These are phyloP conservation scores for Carex kokanica DNA, from an alignment of 176 grass and related monocot species.

Conservation along the genomic window DNA sequence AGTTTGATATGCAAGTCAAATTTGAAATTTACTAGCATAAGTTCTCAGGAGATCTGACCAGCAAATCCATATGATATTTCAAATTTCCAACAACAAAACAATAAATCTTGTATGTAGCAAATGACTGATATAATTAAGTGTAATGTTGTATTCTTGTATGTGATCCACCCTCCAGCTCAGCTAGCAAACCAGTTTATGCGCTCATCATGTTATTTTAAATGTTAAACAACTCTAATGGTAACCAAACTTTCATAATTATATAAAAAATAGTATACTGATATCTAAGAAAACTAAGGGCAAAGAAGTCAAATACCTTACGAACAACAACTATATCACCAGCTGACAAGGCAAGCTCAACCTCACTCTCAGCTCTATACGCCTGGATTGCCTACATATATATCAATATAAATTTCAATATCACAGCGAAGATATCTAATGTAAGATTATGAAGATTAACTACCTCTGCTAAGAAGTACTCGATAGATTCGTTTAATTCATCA, in stretches of 20 bases:
- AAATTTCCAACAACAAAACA: not conserved
- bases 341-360: conserved; percentile 79
- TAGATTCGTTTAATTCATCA: conserved; percentile 46
- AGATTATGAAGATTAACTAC: conserved; percentile 27
- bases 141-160: not conserved
- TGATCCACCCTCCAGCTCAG: not conserved
- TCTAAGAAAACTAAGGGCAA: not conserved
- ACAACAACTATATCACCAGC: conserved; percentile 80
- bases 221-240: not conserved
- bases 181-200: not conserved
- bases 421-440: not conserved
- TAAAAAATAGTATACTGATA: conserved; percentile 1
- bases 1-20: not conserved
- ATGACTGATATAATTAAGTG: not conserved
- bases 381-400: conserved; percentile 55
- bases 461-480: conserved; percentile 84
- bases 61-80: not conserved
- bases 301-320: conserved; percentile 56
- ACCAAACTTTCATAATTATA: not conserved
- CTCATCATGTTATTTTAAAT: not conserved
- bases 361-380: conserved; percentile 77
- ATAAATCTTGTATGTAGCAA: not conserved
- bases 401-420: not conserved
- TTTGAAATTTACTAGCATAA: not conserved
- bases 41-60: not conserved